Evolutionary conservation across 2,329 filamentous ascomycete species (phyloP).

Genomic region (Colletotrichum destructivum): DNA sequence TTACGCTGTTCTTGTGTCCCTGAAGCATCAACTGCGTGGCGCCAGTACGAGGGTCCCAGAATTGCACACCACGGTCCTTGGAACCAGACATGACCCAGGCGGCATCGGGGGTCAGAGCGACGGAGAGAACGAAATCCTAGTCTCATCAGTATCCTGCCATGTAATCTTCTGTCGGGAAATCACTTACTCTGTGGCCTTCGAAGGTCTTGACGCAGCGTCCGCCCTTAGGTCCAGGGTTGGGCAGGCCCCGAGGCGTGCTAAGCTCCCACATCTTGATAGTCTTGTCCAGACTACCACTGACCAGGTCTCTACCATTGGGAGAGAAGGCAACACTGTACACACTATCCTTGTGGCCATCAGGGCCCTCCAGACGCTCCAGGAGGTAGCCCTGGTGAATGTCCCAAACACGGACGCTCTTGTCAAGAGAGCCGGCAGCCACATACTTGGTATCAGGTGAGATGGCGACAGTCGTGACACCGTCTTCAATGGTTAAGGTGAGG

Average conservation of each 20-base stretch:
- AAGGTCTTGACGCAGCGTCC: slow-evolving; percentile 98
- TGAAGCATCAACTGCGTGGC: slow-evolving; percentile 98
- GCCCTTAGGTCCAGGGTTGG: slow-evolving; percentile 80
- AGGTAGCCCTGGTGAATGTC: slow-evolving; percentile 89
- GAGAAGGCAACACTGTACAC: slow-evolving; percentile 98
- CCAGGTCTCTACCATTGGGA: slow-evolving; percentile 91
- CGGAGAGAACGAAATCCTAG: slow-evolving; percentile 95
- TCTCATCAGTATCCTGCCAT: slow-evolving; percentile 47
- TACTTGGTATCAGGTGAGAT: slow-evolving; percentile 96
- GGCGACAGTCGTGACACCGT: slow-evolving; percentile 96
- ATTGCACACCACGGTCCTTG: slow-evolving; percentile 97
- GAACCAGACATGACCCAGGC: slow-evolving; percentile 97
- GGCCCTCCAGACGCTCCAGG: slow-evolving; percentile 91
- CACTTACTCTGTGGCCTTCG: slow-evolving; percentile 89
- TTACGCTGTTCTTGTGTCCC: slow-evolving; percentile 98
- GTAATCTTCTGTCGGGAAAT: background rate
- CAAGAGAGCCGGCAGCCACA: slow-evolving; percentile 93
- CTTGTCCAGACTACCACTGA: slow-evolving; percentile 95
- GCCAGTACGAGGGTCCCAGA: slow-evolving; percentile 96
- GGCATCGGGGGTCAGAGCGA: slow-evolving; percentile 93
- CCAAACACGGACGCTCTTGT: slow-evolving; percentile 99
- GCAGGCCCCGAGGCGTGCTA: slow-evolving; percentile 77
- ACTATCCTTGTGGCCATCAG: slow-evolving; percentile 95
- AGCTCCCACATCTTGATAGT: slow-evolving; percentile 99
- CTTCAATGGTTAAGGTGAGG: slow-evolving; percentile 91